Evolutionary conservation across 2,329 filamentous ascomycete species (phyloP).

Genomic region (Albophoma yamanashiensis): DNA sequence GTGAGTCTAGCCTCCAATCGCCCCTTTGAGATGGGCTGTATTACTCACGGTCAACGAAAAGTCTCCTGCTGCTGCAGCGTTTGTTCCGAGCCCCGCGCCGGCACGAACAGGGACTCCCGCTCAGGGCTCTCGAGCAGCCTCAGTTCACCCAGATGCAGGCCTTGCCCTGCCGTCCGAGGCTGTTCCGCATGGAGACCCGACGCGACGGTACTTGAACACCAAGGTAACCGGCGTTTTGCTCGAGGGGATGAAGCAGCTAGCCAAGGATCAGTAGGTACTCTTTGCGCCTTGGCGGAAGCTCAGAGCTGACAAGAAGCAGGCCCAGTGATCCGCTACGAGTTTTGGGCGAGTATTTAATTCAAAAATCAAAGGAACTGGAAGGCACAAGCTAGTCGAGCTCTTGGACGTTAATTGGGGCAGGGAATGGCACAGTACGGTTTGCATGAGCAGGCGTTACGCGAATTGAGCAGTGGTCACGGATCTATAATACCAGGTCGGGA

Average conservation of each 20-base stretch:
- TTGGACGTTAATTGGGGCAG: conserved; percentile 1
- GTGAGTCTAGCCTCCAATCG: conserved; percentile 12
- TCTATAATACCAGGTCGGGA: conserved; percentile 8
- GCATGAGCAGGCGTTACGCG: not conserved
- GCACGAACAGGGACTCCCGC: conserved; percentile 39
- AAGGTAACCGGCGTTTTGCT: conserved; percentile 58
- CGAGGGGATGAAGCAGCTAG: conserved; percentile 65
- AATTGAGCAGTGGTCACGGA: not conserved
- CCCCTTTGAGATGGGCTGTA: not conserved
- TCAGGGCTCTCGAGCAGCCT: conserved; percentile 42
- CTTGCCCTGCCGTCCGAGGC: conserved; percentile 49
- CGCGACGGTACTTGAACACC: conserved; percentile 59
- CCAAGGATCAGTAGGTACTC: conserved; percentile 55
- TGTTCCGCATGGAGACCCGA: conserved; percentile 55
- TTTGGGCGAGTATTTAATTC: conserved; percentile 59
- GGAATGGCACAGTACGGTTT: conserved; percentile 1
- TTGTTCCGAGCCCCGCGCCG: conserved; percentile 30
- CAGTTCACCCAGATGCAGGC: conserved; percentile 42
- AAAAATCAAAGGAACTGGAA: conserved; percentile 57
- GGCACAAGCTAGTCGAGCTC: conserved; percentile 10
- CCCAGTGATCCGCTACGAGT: conserved; percentile 58
- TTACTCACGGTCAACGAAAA: conserved; percentile 1
- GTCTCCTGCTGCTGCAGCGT: conserved; percentile 25
- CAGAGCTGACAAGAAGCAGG: conserved; percentile 20
- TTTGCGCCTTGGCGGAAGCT: not conserved